Conservation (phyloP, 1,284 basidiomycete genomes). For the Leccinum pachyderme region DNA sequence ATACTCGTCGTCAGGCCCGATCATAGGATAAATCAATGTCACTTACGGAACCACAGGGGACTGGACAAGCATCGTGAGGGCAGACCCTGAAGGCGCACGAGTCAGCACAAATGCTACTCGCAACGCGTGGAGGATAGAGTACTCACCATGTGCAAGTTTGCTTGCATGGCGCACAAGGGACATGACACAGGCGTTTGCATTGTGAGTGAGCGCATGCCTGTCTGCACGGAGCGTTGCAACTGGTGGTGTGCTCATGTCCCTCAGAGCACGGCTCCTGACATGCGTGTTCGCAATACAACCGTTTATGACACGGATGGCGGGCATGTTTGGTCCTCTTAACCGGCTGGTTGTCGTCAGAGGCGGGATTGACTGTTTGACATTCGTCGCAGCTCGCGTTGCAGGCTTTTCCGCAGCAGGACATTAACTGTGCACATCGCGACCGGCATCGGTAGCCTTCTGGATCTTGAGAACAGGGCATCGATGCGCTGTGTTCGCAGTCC, state of each 20-base stretch:
- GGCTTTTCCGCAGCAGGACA: conserved; percentile 56
- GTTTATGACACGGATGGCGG: conserved; percentile 50
- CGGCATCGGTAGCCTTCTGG: conserved; percentile 42
- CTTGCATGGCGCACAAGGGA: conserved; percentile 63
- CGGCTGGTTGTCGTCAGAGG: background rate
- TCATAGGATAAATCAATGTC: background rate
- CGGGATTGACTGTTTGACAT: conserved; percentile 44
- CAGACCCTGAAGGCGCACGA: conserved; percentile 42
- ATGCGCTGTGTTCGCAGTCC: conserved; percentile 54
- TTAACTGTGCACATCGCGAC: conserved; percentile 41
- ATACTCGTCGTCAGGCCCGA: conserved; percentile 1
- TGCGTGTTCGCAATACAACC: conserved; percentile 56
- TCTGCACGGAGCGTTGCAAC: conserved; percentile 50
- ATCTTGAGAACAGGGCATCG: conserved; percentile 47
- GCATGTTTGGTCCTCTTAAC: conserved; percentile 40
- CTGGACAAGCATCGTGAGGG: conserved; percentile 52
- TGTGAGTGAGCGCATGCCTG: conserved; percentile 55
- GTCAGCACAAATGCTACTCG: background rate
- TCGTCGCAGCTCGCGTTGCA: conserved; percentile 50
- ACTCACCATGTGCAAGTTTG: conserved; percentile 57
- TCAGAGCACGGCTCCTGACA: conserved; percentile 52
- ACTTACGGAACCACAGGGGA: conserved; percentile 71
- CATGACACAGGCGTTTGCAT: conserved; percentile 50
- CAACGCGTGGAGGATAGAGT: background rate
- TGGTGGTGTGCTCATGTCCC: conserved; percentile 49